Percentiles rank a stretch among this genome's conserved stretches.
phyloP scores from a whole-genome alignment of 108 stramenopile genomes.

The Cyclotella baltica region DNA sequence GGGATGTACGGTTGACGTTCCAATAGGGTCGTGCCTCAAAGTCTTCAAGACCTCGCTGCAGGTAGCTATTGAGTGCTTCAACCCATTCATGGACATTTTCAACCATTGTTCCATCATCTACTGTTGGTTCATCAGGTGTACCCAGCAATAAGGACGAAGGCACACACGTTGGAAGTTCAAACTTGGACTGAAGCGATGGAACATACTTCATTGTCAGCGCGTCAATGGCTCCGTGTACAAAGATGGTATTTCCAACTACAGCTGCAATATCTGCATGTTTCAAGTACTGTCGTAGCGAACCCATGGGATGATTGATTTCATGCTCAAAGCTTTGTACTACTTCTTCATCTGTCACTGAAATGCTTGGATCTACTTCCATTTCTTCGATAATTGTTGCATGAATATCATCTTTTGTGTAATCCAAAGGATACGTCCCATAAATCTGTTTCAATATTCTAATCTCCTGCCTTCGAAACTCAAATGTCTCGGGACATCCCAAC shows the following conservation, averaged over 20 bases:
- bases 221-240: conserved; percentile 75
- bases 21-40: conserved; percentile 54
- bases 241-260: conserved; percentile 67
- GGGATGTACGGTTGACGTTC: conserved; percentile 56
- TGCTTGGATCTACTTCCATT: background rate
- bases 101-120: conserved; percentile 26
- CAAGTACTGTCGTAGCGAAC: conserved; percentile 64
- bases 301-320: conserved; percentile 50
- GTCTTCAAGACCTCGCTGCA: conserved; percentile 52
- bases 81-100: conserved; percentile 64
- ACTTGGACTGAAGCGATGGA: conserved; percentile 52
- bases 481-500: conserved; percentile 70
- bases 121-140: background rate
- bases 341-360: conserved; percentile 59
- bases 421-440: conserved; percentile 34
- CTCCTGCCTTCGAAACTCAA: conserved; percentile 71
- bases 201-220: conserved; percentile 60
- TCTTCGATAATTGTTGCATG: conserved; percentile 20
- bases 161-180: conserved; percentile 50
- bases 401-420: conserved; percentile 14
- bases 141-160: conserved; percentile 22
- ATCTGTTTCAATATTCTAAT: conserved; percentile 31
- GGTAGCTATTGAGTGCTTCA: conserved; percentile 53
- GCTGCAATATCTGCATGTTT: conserved; percentile 57
- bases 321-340: conserved; percentile 62